These are phyloP conservation scores for Cordyceps farinosa DNA, from an alignment of 2,329 filamentous ascomycete genomes.

Conservation along the genomic window DNA sequence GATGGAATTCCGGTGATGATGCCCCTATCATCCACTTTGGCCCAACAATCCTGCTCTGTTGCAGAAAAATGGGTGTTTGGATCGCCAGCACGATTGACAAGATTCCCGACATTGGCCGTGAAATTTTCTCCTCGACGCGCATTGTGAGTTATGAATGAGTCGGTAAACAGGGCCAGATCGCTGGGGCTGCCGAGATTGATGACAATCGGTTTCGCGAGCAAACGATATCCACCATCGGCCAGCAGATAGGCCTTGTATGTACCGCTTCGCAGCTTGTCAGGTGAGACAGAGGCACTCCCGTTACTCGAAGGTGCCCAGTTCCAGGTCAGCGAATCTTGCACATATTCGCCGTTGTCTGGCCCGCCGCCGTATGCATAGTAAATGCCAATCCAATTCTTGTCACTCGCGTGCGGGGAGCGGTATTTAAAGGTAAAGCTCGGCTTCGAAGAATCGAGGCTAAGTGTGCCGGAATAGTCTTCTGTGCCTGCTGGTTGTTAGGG, in stretches of 20 bases:
- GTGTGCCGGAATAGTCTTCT: not conserved
- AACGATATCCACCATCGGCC: not conserved
- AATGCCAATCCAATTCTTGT: constrained; percentile 27
- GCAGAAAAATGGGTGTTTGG: constrained; percentile 29
- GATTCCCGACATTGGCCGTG: constrained; percentile 30
- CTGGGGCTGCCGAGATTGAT: constrained; percentile 2
- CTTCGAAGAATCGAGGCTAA: not conserved
- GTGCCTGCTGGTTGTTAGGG: constrained; percentile 3
- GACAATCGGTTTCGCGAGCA: constrained; percentile 1
- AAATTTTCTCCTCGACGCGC: constrained; percentile 34
- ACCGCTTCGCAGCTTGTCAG: not conserved
- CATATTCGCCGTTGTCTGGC: constrained; percentile 21
- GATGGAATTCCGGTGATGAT: constrained; percentile 34
- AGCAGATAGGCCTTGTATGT: constrained; percentile 16
- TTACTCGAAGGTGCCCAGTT: constrained; percentile 21
- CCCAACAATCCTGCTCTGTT: constrained; percentile 29
- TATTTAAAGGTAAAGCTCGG: constrained; percentile 24
- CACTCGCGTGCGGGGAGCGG: constrained; percentile 17
- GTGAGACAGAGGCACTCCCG: constrained; percentile 21
- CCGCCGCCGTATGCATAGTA: constrained; percentile 25
- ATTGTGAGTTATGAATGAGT: constrained; percentile 33
- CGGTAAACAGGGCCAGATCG: constrained; percentile 28
- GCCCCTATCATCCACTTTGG: constrained; percentile 31
- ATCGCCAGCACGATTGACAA: constrained; percentile 30
- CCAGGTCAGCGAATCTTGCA: constrained; percentile 24